Conservation (phyloP, 1,284 basidiomycete genomes). For the Trametes sp. region DNA sequence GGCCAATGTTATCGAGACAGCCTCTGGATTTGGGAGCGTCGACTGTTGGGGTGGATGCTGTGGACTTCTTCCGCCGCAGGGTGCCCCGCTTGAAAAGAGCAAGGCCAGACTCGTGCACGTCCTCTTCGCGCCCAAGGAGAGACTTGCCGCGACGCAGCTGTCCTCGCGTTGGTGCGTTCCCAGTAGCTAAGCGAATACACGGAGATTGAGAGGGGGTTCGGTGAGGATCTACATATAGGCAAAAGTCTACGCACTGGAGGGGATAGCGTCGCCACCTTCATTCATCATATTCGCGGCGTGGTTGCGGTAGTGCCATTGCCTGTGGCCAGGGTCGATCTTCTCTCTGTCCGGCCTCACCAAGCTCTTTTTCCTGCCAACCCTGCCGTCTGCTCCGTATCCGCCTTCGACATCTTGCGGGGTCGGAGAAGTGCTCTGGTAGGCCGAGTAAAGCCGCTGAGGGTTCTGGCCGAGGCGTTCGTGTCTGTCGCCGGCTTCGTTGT, state of each 20-base stretch:
- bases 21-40: conserved; percentile 55
- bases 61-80: conserved; percentile 71
- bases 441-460: conserved; percentile 55
- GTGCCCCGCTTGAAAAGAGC: conserved; percentile 88
- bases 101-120: conserved; percentile 87
- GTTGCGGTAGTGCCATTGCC: conserved; percentile 94
- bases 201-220: conserved; percentile 16
- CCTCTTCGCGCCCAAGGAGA: conserved; percentile 86
- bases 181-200: conserved; percentile 65
- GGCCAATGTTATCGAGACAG: conserved; percentile 76
- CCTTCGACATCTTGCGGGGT: conserved; percentile 57
- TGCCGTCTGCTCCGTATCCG: conserved; percentile 48
- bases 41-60: conserved; percentile 44
- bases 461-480: conserved; percentile 58
- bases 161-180: conserved; percentile 76
- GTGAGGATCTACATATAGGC: conserved; percentile 13
- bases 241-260: conserved; percentile 70
- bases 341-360: conserved; percentile 94
- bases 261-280: conserved; percentile 75
- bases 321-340: conserved; percentile 95
- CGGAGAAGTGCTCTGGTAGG: conserved; percentile 59
- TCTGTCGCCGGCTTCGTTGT: conserved; percentile 71
- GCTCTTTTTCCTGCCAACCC: conserved; percentile 87
- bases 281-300: conserved; percentile 87
- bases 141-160: conserved; percentile 85